Conservation (phyloP, 805 yeast species). For the Wickerhamomyces queroliae region DNA sequence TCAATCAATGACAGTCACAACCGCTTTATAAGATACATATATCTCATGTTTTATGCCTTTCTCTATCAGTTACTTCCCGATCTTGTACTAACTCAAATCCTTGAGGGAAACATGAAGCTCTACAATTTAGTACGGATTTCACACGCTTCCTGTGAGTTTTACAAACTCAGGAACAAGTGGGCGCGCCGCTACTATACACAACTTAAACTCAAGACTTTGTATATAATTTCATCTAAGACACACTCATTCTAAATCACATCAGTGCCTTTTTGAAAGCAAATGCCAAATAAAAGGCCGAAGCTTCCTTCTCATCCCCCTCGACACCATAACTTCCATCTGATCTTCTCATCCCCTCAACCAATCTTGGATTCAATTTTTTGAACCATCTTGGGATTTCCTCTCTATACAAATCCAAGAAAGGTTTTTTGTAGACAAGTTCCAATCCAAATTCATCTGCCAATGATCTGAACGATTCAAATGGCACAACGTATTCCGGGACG, state of each 20-base stretch:
- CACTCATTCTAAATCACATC: neutral
- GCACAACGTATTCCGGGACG: conserved; percentile 96
- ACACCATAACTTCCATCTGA: conserved; percentile 81
- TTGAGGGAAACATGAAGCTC: no score
- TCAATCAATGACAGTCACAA: conserved; percentile 93
- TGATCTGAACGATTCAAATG: conserved; percentile 80
- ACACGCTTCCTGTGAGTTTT: no score
- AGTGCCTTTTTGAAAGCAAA: conserved; percentile 69
- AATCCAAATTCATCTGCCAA: conserved; percentile 81
- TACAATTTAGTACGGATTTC: no score
- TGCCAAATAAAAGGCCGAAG: conserved; percentile 76
- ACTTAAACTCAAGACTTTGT: no score
- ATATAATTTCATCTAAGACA: no score
- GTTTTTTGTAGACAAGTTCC: conserved; percentile 63
- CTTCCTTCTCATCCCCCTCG: conserved; percentile 85
- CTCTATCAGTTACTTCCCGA: neutral
- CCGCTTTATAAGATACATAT: conserved; percentile 52
- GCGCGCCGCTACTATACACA: no score
- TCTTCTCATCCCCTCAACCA: conserved; percentile 65
- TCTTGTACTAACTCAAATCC: no score
- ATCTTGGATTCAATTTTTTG: conserved; percentile 48
- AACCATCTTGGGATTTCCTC: conserved; percentile 71
- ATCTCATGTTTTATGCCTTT: neutral
- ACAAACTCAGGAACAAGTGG: no score
- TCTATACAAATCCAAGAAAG: conserved; percentile 77